phyloP scores from a whole-genome alignment of 495 filamentous ascomycete genomes.

The Penicillium samsonianum region DNA sequence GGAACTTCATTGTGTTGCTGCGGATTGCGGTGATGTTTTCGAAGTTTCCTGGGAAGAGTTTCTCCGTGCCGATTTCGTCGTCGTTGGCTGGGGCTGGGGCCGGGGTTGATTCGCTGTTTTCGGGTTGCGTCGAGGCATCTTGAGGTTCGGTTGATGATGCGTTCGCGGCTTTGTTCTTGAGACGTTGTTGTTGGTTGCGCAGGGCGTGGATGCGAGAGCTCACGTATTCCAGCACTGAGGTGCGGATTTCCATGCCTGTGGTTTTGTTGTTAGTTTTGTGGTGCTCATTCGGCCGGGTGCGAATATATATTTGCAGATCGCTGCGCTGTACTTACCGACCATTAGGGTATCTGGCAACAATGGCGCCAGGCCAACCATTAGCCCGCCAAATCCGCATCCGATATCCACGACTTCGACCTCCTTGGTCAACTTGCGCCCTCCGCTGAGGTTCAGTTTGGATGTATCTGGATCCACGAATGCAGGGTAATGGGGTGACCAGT shows the following conservation, averaged over 20 bases:
- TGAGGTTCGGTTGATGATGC: background rate
- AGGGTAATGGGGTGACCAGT: constrained; percentile 88
- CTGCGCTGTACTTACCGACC: constrained; percentile 56
- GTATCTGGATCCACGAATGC: constrained; percentile 53
- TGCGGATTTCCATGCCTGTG: constrained; percentile 82
- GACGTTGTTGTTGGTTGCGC: constrained; percentile 62
- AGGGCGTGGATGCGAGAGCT: constrained; percentile 82
- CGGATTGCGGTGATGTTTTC: constrained; percentile 85
- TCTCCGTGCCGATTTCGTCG: constrained; percentile 25
- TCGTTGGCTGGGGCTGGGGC: constrained; percentile 32
- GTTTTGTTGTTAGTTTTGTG: constrained; percentile 5
- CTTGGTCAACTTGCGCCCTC: constrained; percentile 53
- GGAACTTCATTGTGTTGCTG: constrained; percentile 97
- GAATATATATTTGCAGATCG: background rate
- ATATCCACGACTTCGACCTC: constrained; percentile 94
- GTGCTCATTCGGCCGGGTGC: too few relatives aligned
- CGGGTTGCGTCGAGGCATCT: constrained; percentile 7
- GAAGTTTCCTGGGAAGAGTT: constrained; percentile 53
- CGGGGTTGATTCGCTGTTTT: constrained; percentile 1
- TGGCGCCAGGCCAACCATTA: constrained; percentile 83
- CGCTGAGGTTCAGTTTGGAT: constrained; percentile 34
- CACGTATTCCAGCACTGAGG: constrained; percentile 84
- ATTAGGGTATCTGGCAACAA: constrained; percentile 79
- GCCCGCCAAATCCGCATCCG: constrained; percentile 91
- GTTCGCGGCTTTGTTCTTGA: constrained; percentile 26